Conservation (phyloP, 805 yeast species). For the Myxozyma sirexii region DNA sequence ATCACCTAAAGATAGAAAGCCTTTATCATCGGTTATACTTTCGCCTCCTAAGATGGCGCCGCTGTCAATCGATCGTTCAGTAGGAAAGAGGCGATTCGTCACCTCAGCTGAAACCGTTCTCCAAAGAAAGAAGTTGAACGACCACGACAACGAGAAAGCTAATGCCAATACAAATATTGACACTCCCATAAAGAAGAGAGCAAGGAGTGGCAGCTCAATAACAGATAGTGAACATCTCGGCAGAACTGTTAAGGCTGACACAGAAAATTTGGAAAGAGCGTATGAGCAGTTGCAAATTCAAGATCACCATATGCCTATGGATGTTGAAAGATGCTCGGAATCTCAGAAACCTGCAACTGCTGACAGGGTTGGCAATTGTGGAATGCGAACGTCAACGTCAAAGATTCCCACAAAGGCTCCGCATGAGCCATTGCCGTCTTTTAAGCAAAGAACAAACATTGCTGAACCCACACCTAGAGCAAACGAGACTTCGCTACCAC, state of each 20-base stretch:
- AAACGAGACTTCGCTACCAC: not conserved
- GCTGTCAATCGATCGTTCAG: not conserved
- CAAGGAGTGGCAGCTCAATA: too few relatives aligned
- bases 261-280: not conserved
- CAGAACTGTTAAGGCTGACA: not conserved
- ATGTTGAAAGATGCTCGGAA: not conserved
- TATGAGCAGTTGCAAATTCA: not conserved
- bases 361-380: not conserved
- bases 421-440: not conserved
- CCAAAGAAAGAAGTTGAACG: not conserved
- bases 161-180: not conserved
- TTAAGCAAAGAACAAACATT: not conserved
- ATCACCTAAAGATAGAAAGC: not conserved
- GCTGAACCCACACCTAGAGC: not conserved
- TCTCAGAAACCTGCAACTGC: not conserved
- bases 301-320: not conserved
- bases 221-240: not conserved
- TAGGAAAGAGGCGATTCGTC: not conserved
- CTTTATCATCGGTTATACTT: not conserved
- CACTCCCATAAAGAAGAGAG: not conserved
- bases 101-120: not conserved
- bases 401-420: conserved; percentile 11
- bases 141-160: not conserved
- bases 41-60: conserved; percentile 24
- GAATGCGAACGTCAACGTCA: not conserved